Conservation (phyloP, 1,284 basidiomycete genomes). For the Ganoderma resinaceum region DNA sequence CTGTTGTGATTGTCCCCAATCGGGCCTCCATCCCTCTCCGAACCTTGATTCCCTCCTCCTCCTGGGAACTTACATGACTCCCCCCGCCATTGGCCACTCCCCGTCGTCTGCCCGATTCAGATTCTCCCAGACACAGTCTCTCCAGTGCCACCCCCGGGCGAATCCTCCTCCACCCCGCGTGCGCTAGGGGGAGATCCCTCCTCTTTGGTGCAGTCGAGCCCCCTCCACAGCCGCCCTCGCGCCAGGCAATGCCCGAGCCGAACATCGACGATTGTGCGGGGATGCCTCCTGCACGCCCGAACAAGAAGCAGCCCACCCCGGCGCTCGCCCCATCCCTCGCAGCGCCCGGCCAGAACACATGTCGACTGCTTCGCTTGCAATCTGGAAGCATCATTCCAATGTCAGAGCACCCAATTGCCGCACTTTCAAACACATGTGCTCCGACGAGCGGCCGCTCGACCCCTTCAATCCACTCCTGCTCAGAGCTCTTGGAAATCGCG, state of each 20-base stretch:
- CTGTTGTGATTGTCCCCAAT: not conserved
- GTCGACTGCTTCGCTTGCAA: constrained; percentile 12
- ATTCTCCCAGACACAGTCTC: not conserved
- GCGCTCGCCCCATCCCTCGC: not conserved
- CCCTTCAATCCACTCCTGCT: not conserved
- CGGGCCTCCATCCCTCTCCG: not conserved
- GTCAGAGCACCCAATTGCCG: not conserved
- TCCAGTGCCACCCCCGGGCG: constrained; percentile 1
- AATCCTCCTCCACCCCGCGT: not conserved
- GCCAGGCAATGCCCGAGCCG: constrained; percentile 12
- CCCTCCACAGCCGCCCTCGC: constrained; percentile 7
- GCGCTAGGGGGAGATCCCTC: constrained; percentile 13
- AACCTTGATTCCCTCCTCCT: not conserved
- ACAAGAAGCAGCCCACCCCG: constrained; percentile 11
- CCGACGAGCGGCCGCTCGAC: not conserved
- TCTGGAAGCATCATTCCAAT: not conserved
- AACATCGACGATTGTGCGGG: constrained; percentile 25
- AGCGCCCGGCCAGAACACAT: constrained; percentile 10
- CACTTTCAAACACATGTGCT: not conserved
- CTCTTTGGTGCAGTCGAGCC: constrained; percentile 9
- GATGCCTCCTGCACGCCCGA: constrained; percentile 4
- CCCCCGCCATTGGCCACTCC: not conserved
- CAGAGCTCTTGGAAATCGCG: not conserved
- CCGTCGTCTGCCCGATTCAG: not conserved
- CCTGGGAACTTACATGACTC: constrained; percentile 1